Base-by-base conservation (phyloP, 305 asterid species). In the Coffea humblotiana region DNA sequence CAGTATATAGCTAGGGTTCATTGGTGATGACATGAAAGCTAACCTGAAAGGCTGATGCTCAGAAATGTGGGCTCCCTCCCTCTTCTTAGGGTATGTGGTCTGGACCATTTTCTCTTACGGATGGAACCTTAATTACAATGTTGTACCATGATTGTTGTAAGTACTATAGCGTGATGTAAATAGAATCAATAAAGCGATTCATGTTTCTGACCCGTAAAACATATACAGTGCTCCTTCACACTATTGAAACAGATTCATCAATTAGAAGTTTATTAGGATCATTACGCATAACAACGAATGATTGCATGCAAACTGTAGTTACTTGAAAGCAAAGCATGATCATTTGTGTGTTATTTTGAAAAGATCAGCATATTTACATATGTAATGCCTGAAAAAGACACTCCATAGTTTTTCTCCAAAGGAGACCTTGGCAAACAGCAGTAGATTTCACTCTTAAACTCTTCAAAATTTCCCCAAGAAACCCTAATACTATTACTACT, bases 51-150 rank as follows among this genome's bases (percentile, higher is more conserved):
- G 60, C 80, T 82, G 81, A 79, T 77, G 74, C 68, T 61, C 83
- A 86, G 77, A n/a, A 64, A n/a, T 83, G 81, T 80, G 78, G 84
- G 81, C 76, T 67, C 83, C 85, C 81, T 40, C 64, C 70, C n/a
- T 40, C 74, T 15, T 23, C 74, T 79, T 72, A 71, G 60, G 61
- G 64, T 48, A 14, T n/a, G 29, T 14, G 49, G 64, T 43, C 32
- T 61, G 11, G 43, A 27, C 70, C 72, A 47, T 60, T 63, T 74
- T 27, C 82, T 65, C 21, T 74, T 64, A 61, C 78, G 21, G 71
- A 71, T 54, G 54, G 70, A 63, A 72, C 81, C 69, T 70, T 63
- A 68, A 68, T 72, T n/a, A 72, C 45, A 73, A 71, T 65, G 65
- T 15, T 18, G 15, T 43, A 27, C 21, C 40, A 51, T 75, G 49